These are phyloP conservation scores for Sporopachydermia lactativora DNA, from an alignment of 805 yeast genomes.

Conservation along the genomic window DNA sequence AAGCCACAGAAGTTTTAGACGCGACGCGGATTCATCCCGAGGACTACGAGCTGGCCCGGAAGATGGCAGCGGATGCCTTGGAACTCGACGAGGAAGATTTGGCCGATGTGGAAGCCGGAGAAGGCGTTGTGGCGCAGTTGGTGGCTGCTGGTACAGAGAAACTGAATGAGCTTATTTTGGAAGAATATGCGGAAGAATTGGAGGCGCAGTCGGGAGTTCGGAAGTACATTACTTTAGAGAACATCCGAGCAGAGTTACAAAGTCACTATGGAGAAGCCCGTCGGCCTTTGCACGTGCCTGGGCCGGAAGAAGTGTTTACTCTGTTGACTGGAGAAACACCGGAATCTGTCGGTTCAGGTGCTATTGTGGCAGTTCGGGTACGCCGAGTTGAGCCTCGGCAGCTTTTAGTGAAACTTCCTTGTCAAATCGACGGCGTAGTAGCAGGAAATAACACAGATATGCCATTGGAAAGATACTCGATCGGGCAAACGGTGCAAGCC, in stretches of 20 bases:
- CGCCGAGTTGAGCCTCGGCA: slow-evolving; percentile 39
- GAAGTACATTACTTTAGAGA: slow-evolving; percentile 66
- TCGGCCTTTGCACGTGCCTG: slow-evolving; percentile 49
- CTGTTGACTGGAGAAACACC: slow-evolving; percentile 80
- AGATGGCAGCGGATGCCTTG: slow-evolving; percentile 96
- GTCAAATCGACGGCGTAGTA: slow-evolving; percentile 49
- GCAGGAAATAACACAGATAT: slow-evolving; percentile 30
- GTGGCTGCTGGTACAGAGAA: slow-evolving; percentile 56
- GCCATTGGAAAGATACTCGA: slow-evolving; percentile 21
- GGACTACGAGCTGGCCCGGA: slow-evolving; percentile 89
- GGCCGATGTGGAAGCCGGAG: slow-evolving; percentile 64
- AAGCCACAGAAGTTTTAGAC: slow-evolving; percentile 62
- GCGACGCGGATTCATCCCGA: slow-evolving; percentile 97
- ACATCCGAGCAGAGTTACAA: slow-evolving; percentile 77
- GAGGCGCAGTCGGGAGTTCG: slow-evolving; percentile 52
- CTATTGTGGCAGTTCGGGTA: slow-evolving; percentile 62
- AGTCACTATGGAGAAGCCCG: slow-evolving; percentile 82
- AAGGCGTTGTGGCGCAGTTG: slow-evolving; percentile 66
- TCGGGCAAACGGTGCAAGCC: slow-evolving; percentile 81
- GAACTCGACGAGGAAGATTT: slow-evolving; percentile 92
- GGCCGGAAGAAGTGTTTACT: slow-evolving; percentile 64
- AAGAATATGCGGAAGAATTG: slow-evolving; percentile 84
- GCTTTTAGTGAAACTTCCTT: slow-evolving; percentile 31
- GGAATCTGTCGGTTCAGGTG: slow-evolving; percentile 51
- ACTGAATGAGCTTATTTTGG: slow-evolving; percentile 76